Conservation (phyloP, 345 rosid genomes). For the Hibiscus syriacus region DNA sequence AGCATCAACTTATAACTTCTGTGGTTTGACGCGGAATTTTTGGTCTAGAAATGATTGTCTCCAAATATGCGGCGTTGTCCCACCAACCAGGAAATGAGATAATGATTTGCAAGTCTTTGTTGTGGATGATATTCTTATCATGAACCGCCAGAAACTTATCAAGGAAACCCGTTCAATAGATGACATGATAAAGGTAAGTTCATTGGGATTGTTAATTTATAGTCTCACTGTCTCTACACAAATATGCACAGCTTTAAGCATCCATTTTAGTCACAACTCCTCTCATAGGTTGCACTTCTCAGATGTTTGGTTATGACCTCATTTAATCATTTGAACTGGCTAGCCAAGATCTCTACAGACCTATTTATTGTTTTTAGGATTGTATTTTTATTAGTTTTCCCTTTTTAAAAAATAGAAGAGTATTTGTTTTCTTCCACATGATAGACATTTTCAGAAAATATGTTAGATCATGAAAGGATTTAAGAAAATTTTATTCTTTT, state of each 20-base stretch:
- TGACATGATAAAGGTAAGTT: slow-evolving; percentile 83
- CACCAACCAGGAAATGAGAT: slow-evolving; percentile 53
- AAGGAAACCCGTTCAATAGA: slow-evolving; percentile 76
- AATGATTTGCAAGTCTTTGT: slow-evolving; percentile 78
- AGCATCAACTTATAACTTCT: slow-evolving; percentile 44
- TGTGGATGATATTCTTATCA: slow-evolving; percentile 77
- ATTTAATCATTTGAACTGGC: background rate
- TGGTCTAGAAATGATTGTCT: slow-evolving; percentile 57
- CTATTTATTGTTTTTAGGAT: background rate
- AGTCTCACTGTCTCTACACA: background rate
- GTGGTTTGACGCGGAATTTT: slow-evolving; percentile 65
- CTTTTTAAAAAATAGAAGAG: background rate
- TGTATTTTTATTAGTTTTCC: background rate
- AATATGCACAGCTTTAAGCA: background rate
- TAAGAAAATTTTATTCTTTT: background rate
- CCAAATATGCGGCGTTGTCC: slow-evolving; percentile 40
- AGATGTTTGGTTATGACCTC: background rate
- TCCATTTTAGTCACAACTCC: background rate
- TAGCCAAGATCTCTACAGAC: background rate
- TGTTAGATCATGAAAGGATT: background rate
- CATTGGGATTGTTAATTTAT: slow-evolving; percentile 1
- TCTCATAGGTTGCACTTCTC: background rate
- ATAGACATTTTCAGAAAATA: background rate
- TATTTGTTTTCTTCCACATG: background rate
- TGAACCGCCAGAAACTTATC: slow-evolving; percentile 80